phyloP scores from a whole-genome alignment of 2,329 filamentous ascomycete species.

The Aspergillus costaricaensis region DNA sequence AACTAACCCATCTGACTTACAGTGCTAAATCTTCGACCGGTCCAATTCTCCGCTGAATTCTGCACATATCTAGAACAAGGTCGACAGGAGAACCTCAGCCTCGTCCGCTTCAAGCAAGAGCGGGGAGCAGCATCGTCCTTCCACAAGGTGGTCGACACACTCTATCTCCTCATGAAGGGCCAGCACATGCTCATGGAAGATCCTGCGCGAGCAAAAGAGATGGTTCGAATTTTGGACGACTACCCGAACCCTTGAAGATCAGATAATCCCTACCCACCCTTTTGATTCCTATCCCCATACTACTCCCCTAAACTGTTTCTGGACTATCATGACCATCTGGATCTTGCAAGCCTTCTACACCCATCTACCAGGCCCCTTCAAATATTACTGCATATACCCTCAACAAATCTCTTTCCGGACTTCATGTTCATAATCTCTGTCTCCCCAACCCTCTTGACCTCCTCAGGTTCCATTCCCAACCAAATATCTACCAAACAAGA shows the following conservation, averaged over 20 bases:
- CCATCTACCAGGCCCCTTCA: no score
- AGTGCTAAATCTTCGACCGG: slow-evolving; percentile 81
- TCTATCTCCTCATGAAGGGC: slow-evolving; percentile 67
- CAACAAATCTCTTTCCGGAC: no score
- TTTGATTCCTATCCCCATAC: no score
- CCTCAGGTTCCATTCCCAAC: no score
- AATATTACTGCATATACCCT: no score
- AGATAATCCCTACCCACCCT: neutral
- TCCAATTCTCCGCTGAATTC: slow-evolving; percentile 83
- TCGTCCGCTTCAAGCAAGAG: slow-evolving; percentile 85
- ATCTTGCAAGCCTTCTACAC: no score
- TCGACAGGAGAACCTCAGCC: slow-evolving; percentile 71
- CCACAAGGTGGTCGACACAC: slow-evolving; percentile 75
- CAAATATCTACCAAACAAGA: no score
- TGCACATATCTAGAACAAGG: slow-evolving; percentile 89
- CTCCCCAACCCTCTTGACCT: no score
- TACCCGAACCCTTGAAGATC: slow-evolving; percentile 20
- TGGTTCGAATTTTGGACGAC: slow-evolving; percentile 50
- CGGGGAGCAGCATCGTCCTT: slow-evolving; percentile 91
- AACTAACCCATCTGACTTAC: slow-evolving; percentile 19
- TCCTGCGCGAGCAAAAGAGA: slow-evolving; percentile 67
- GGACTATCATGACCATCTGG: no score
- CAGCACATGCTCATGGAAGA: slow-evolving; percentile 70
- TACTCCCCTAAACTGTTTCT: no score
- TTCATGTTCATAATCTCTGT: no score